Percentiles rank a stretch among this genome's conserved stretches.
phyloP scores from a whole-genome alignment of 169 alveolate species.

The Plasmodium fragile region DNA sequence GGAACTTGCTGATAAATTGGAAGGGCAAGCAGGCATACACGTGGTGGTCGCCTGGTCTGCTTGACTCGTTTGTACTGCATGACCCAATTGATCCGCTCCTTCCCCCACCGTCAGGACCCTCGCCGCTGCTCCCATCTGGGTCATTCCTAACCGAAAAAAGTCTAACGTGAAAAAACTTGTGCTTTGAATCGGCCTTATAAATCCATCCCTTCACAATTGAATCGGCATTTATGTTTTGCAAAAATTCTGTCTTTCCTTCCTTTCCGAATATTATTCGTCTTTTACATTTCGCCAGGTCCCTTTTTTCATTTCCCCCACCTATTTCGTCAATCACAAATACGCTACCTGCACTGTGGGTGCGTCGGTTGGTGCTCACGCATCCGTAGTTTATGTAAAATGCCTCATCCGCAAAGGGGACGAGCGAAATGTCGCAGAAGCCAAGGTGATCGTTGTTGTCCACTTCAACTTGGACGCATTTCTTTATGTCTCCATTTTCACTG shows the following conservation, averaged over 20 bases:
- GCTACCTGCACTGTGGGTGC: neutral
- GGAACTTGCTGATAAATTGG: constrained; percentile 45
- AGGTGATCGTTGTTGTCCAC: neutral
- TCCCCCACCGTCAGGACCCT: neutral
- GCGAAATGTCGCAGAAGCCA: constrained; percentile 70
- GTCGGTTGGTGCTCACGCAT: neutral
- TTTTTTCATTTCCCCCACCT: neutral
- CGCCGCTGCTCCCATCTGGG: neutral
- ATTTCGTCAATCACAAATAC: constrained; percentile 45
- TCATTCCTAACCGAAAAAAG: constrained; percentile 28
- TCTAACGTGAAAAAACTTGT: constrained; percentile 48
- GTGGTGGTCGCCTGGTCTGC: neutral
- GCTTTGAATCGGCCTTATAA: constrained; percentile 26
- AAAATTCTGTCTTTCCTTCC: constrained; percentile 28
- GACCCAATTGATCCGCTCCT: neutral
- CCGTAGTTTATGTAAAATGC: constrained; percentile 71
- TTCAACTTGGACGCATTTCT: constrained; percentile 11
- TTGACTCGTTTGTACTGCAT: neutral
- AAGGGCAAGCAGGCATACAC: constrained; percentile 68
- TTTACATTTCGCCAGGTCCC: constrained; percentile 6
- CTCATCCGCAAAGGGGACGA: constrained; percentile 35
- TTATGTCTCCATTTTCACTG: neutral
- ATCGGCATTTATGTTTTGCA: constrained; percentile 18
- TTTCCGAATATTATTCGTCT: constrained; percentile 38
- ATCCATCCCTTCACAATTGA: constrained; percentile 76